Evolutionary conservation across 192 early-diverging fungal species (phyloP).

Genomic region (Coemansia sp.): DNA sequence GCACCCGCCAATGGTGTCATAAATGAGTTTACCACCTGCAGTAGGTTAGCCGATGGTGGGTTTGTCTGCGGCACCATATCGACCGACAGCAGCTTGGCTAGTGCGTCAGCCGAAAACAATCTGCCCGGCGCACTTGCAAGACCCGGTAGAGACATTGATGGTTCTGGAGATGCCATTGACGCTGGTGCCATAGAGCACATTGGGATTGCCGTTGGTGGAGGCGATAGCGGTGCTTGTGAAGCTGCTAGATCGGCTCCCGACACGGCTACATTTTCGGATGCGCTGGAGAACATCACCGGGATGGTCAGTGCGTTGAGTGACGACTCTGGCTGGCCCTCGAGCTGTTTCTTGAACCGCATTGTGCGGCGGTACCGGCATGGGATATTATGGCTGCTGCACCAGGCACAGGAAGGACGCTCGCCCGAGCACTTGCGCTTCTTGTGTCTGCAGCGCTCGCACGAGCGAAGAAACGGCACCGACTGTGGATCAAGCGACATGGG

Average conservation of each 20-base stretch:
- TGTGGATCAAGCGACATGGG: constrained; percentile 40
- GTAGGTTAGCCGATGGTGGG: constrained; percentile 19
- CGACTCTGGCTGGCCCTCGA: constrained; percentile 17
- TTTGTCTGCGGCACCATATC: constrained; percentile 40
- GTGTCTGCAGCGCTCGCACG: constrained; percentile 49
- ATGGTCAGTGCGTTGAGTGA: constrained; percentile 16
- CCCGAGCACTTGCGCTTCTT: constrained; percentile 51
- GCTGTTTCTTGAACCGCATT: constrained; percentile 45
- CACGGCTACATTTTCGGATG: background rate
- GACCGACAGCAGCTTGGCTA: constrained; percentile 37
- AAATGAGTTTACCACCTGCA: constrained; percentile 35
- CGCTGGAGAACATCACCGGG: constrained; percentile 11
- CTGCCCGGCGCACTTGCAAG: background rate
- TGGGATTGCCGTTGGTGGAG: too few relatives aligned
- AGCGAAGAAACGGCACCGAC: constrained; percentile 43
- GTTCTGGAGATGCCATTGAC: background rate
- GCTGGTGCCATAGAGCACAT: background rate
- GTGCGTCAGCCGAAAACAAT: constrained; percentile 27
- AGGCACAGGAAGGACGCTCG: constrained; percentile 42
- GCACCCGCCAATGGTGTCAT: constrained; percentile 29
- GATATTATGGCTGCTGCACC: constrained; percentile 37
- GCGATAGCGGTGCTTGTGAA: background rate
- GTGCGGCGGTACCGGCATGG: constrained; percentile 47
- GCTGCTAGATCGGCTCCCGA: background rate
- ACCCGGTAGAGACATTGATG: background rate